These are phyloP conservation scores for Sclerotiophoma versabilis DNA, from an alignment of 2,329 filamentous ascomycete species.

Conservation along the genomic window DNA sequence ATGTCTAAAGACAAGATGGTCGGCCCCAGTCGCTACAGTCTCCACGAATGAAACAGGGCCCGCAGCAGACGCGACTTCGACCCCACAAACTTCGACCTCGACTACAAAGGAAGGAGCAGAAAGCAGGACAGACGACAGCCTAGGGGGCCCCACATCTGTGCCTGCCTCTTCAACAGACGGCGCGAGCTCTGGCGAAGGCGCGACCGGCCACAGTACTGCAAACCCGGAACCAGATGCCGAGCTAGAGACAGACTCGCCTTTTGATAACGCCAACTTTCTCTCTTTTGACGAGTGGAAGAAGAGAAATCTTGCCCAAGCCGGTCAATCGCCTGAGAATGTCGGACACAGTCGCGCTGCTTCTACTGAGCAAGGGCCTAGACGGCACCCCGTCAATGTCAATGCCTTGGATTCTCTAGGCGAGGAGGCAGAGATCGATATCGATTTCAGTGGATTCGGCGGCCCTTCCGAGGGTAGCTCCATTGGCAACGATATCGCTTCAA, in stretches of 20 bases:
- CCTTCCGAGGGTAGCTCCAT: constrained; percentile 34
- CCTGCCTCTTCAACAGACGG: constrained; percentile 14
- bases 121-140: constrained; percentile 11
- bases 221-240: constrained; percentile 55
- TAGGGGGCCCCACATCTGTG: background rate
- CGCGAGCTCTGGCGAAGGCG: constrained; percentile 11
- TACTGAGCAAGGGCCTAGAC: constrained; percentile 54
- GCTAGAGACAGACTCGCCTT: constrained; percentile 68
- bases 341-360: constrained; percentile 62
- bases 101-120: constrained; percentile 16
- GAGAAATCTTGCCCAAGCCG: constrained; percentile 84
- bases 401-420: constrained; percentile 83
- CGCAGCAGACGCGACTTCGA: constrained; percentile 19
- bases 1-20: constrained; percentile 72
- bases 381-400: constrained; percentile 64
- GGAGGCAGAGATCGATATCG: constrained; percentile 83
- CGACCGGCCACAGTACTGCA: constrained; percentile 16
- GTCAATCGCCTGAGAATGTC: constrained; percentile 75
- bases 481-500: constrained; percentile 26
- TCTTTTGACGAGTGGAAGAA: constrained; percentile 99
- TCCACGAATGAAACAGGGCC: constrained; percentile 19
- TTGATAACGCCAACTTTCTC: constrained; percentile 83
- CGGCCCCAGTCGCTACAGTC: constrained; percentile 30
- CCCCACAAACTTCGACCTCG: constrained; percentile 13
- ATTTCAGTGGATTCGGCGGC: constrained; percentile 69